These are phyloP conservation scores for Picea glauca DNA, from an alignment of 75 land plant genomes.

Conservation along the genomic window DNA sequence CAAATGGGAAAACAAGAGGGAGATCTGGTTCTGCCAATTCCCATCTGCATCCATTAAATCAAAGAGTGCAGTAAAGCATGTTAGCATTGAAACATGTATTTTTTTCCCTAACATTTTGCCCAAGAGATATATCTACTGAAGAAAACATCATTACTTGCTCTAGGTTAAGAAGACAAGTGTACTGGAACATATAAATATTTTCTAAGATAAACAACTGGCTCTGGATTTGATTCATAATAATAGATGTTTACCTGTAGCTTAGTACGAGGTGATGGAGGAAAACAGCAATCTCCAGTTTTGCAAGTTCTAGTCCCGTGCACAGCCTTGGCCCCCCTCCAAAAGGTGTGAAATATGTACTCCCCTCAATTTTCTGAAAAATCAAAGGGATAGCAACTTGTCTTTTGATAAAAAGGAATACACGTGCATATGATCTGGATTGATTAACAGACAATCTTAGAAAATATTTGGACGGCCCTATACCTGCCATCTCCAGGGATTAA, in stretches of 20 bases:
- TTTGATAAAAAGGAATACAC: neutral
- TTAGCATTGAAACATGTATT: no score
- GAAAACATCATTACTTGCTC: no score
- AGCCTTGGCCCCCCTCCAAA: slow-evolving; percentile 85
- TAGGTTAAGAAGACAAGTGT: no score
- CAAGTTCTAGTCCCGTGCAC: slow-evolving; percentile 79
- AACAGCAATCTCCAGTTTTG: slow-evolving; percentile 77
- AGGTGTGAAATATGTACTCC: slow-evolving; percentile 45
- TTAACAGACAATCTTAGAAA: neutral
- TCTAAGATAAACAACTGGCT: no score
- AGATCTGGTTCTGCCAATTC: slow-evolving; percentile 41
- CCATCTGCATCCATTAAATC: slow-evolving; percentile 25
- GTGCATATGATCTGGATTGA: neutral
- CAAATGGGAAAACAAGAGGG: slow-evolving; percentile 61
- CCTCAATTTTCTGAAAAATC: neutral
- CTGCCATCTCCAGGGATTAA: slow-evolving; percentile 82
- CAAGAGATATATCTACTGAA: no score
- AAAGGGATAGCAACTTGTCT: neutral
- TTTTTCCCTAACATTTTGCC: no score
- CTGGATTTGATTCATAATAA: no score
- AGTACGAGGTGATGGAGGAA: slow-evolving; percentile 78
- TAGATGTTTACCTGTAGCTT: slow-evolving; percentile 21
- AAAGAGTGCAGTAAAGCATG: no score
- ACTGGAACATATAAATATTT: no score
- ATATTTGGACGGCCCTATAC: slow-evolving; percentile 18